Evolutionary conservation across 305 asterid genomes (phyloP).

Genomic region (Fraxinus sp.): DNA sequence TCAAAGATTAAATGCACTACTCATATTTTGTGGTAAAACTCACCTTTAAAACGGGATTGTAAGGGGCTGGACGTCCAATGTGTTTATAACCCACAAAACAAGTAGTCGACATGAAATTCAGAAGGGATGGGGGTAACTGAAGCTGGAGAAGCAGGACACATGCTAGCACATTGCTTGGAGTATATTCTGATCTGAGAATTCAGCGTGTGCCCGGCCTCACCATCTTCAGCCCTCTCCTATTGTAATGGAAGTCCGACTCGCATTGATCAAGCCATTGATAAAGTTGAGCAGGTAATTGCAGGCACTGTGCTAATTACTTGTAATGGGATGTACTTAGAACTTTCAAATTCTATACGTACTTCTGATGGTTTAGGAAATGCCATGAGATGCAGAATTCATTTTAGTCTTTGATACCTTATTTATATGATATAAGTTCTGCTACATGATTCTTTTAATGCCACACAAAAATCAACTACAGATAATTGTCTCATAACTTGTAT

Average conservation of each 20-base stretch:
- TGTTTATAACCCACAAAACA: not conserved
- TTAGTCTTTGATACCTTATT: not conserved
- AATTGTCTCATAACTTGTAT: not conserved
- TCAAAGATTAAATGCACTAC: slow-evolving; percentile 1
- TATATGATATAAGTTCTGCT: not conserved
- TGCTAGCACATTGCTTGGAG: slow-evolving; percentile 14
- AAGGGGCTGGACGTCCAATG: not conserved
- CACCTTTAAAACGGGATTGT: not conserved
- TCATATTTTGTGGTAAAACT: not conserved
- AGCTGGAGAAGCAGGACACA: slow-evolving; percentile 32
- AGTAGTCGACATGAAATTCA: not conserved
- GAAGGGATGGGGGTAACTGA: not conserved
- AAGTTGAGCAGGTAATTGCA: not conserved
- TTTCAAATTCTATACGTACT: not conserved
- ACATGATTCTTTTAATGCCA: not conserved
- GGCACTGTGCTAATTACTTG: not conserved
- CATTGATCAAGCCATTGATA: not conserved
- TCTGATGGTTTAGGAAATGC: not conserved
- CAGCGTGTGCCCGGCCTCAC: slow-evolving; percentile 26
- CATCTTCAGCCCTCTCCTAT: slow-evolving; percentile 19
- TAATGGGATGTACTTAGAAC: not conserved
- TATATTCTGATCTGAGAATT: not conserved
- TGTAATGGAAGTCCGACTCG: not conserved
- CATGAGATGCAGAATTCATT: not conserved
- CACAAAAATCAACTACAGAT: not conserved